These are phyloP conservation scores for Starmera caribaea DNA, from an alignment of 805 yeast genomes.

Conservation along the genomic window DNA sequence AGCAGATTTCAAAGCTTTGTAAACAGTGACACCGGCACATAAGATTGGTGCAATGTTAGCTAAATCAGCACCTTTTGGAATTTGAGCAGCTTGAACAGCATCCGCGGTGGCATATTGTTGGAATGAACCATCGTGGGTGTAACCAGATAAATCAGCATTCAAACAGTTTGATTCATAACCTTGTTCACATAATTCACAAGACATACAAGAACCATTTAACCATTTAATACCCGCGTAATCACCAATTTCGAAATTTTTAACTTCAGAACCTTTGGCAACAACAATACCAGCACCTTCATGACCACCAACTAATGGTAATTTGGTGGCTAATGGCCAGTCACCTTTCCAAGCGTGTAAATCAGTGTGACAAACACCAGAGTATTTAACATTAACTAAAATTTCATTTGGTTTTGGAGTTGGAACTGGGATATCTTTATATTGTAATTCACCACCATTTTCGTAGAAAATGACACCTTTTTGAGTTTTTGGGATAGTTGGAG, in stretches of 20 bases:
- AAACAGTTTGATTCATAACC: slow-evolving; percentile 40
- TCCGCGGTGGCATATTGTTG: slow-evolving; percentile 86
- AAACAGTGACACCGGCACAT: slow-evolving; percentile 57
- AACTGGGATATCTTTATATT: slow-evolving; percentile 67
- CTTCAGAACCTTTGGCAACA: slow-evolving; percentile 40
- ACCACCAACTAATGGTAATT: slow-evolving; percentile 48
- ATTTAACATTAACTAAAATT: slow-evolving; percentile 70
- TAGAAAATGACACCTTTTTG: slow-evolving; percentile 48
- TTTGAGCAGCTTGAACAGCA: slow-evolving; percentile 76
- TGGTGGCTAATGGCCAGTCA: slow-evolving; percentile 51
- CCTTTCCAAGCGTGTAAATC: slow-evolving; percentile 93
- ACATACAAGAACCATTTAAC: slow-evolving; percentile 46
- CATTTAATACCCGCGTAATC: slow-evolving; percentile 50
- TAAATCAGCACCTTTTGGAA: slow-evolving; percentile 63
- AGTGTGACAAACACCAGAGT: slow-evolving; percentile 91
- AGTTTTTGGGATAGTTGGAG: slow-evolving; percentile 25
- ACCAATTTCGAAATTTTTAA: slow-evolving; percentile 40
- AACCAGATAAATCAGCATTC: slow-evolving; percentile 42
- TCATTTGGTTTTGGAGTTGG: slow-evolving; percentile 73
- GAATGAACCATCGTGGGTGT: slow-evolving; percentile 64
- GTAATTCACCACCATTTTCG: slow-evolving; percentile 52
- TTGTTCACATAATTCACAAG: slow-evolving; percentile 41
- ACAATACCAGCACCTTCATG: slow-evolving; percentile 55
- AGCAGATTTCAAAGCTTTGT: slow-evolving; percentile 49
- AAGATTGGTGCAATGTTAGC: slow-evolving; percentile 58